Base-by-base conservation (phyloP, 2,329 filamentous ascomycete genomes). In the Ceratocystis colombiana region DNA sequence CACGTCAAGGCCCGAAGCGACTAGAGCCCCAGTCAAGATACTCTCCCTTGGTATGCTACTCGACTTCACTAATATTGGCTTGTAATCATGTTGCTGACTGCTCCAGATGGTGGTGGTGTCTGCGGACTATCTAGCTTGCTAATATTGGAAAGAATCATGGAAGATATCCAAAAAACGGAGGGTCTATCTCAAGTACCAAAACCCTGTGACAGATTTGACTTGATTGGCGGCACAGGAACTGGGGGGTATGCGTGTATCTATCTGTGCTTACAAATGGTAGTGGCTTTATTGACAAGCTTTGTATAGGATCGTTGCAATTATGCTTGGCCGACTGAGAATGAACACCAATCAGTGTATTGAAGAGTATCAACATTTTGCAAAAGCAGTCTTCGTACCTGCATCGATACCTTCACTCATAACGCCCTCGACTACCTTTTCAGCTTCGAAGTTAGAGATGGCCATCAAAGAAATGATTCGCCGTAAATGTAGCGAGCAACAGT, bases 151-250 rank as follows among this genome's bases (percentile, higher is more conserved):
- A 65, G 68, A 17, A 68, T 73, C 20, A 73, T 73, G 71, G 64
- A 69, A 28, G 66, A 68, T n/a, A 61, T 73, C 1, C 62, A 67
- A 44, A 44, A 68, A 1, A 48, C 50, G 20, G 64, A 66, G 12
- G 66, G 69, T 12, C 69, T 71, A 3, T 37, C 65, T 20, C 37
- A 70, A 28, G 33, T 69, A 3, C 72, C 71, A 4, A 69, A 53
- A 45, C 72, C 72, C 28, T 71, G 71, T 61, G 71, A 73, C 25
- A 64, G 69, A 37, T 74, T 73, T 65, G 70, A 74, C 25, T 63
- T 73, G 12, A 72, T 73, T 55, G 72, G 71, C 46, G 72, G 72
- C 20, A 74, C 72, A 30, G 72, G 72, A 62, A 73, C 72, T 0
- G 71, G 72, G 48, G 71, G 71, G 71, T 72, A 64, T 28, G 66